Percentiles rank a stretch among this genome's conserved stretches.
These are phyloP conservation scores for Diaporthe sp. DNA, from an alignment of 2,329 filamentous ascomycete genomes.

Conservation along the genomic window DNA sequence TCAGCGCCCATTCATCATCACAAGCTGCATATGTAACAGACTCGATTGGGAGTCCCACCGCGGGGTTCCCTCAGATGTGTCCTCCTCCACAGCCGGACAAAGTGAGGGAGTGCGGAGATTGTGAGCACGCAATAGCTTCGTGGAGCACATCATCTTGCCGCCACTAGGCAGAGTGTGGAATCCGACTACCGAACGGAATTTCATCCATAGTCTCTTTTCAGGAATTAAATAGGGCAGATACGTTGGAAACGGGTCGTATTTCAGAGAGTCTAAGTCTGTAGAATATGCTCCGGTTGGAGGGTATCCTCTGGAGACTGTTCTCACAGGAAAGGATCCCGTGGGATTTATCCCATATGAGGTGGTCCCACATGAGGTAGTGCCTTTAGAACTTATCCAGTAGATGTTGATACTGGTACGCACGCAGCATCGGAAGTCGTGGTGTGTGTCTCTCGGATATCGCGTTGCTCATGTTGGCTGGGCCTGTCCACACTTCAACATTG, in stretches of 20 bases:
- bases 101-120: constrained; percentile 32
- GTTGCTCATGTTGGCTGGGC: neutral
- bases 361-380: no score
- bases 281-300: no score
- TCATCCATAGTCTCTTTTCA: neutral
- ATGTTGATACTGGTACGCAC: no score
- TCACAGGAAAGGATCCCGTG: no score
- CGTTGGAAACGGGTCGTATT: no score
- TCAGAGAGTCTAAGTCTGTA: no score
- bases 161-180: neutral
- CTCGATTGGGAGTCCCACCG: neutral
- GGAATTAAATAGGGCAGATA: neutral
- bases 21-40: neutral
- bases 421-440: neutral
- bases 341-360: no score
- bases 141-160: constrained; percentile 38
- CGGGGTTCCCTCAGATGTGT: neutral
- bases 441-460: neutral
- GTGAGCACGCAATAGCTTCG: constrained; percentile 35
- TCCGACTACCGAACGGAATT: neutral
- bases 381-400: no score
- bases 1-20: constrained; percentile 1
- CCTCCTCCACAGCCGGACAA: neutral
- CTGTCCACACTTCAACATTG: neutral
- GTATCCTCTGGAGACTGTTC: no score